Evolutionary conservation across 2,329 filamentous ascomycete species (phyloP), one percentile per base, ranked within the genome.

Genomic region (Fusarium sublunatum): DNA sequence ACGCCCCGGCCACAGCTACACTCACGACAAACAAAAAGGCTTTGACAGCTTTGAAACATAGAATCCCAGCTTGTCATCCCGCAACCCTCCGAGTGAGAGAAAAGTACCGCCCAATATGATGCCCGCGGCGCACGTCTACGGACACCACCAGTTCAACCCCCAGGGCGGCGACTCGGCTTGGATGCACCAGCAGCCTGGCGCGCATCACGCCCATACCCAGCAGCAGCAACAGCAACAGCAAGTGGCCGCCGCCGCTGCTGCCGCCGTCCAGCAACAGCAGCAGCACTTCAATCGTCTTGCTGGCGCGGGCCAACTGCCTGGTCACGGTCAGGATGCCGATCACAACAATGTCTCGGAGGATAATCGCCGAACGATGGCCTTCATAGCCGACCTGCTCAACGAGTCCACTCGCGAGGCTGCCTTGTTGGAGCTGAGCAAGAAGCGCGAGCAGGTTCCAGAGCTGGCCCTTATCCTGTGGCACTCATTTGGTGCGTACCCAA

Each of bases 391-490:
- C 75, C 84, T 97, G 55, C 85, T 98, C 74, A 94, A 93, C 75
- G 91, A 93, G 65, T 88, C 85, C 70, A 93, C 93, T 26, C 87
- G 95, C 63, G 95, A 98, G 81, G 89, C 92, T 5, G 95, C 95
- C 45, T 83, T 99, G 51, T 84, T 99, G 73, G 95, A 99, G 78
- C 84, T 99, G 47, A 98, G 94, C 81, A 99, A 99, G 83, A 99
- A 99, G 85, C 85, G 95, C 54, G 95, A 99, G 79, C 95, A 98
- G 78, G 95, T 99, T 13, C 94, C 95, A 1, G 95, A 99, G 80
- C 83, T 99, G 58, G 95, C 95, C 42, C 82, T 99, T 71, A 97
- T 99, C 61, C 83, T 99, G 61, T 99, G 95, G 95, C 95, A 99
- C 78, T 98, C 94, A 4, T 98, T 97, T 73, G 95, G 94, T 96